Percentiles rank a stretch among this genome's conserved stretches.
phyloP scores from a whole-genome alignment of 139 green algal genomes.

The Zygnema circumcarinatum region DNA sequence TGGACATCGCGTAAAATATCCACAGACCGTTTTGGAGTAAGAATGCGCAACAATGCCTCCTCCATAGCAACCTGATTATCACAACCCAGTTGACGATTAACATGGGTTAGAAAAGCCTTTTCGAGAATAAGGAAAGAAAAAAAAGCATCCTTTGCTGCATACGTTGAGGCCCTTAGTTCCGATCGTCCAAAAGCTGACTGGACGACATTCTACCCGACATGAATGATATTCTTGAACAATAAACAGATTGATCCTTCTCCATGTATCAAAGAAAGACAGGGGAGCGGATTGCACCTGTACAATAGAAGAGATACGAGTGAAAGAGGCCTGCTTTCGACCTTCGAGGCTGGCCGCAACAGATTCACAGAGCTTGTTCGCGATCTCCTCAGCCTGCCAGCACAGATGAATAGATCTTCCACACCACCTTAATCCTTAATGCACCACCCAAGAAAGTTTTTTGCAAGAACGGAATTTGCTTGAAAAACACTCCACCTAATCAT shows the following conservation, averaged over 20 bases:
- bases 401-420: neutral
- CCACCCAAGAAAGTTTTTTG: neutral
- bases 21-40: constrained; percentile 68
- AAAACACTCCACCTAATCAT: neutral
- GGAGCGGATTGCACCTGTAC: constrained; percentile 52
- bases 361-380: constrained; percentile 86
- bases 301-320: constrained; percentile 78
- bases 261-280: too few relatives aligned
- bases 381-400: constrained; percentile 80
- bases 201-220: too few relatives aligned
- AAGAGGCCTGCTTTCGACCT: constrained; percentile 83
- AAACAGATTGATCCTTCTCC: too few relatives aligned
- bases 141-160: constrained; percentile 25
- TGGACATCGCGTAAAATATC: constrained; percentile 81
- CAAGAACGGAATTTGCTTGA: neutral
- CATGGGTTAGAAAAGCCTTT: neutral
- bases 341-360: constrained; percentile 80
- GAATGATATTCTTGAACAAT: too few relatives aligned
- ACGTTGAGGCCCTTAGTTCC: constrained; percentile 6
- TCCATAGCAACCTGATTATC: constrained; percentile 72
- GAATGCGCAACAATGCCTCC: constrained; percentile 59
- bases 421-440: neutral
- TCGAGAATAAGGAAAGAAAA: too few relatives aligned
- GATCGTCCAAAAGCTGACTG: too few relatives aligned
- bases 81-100: constrained; percentile 53